A percentile compares a stretch with the other conserved stretches of the same genome.
These are phyloP conservation scores for Amanita muscaria DNA, from an alignment of 768 basidiomycete species.

Conservation along the genomic window DNA sequence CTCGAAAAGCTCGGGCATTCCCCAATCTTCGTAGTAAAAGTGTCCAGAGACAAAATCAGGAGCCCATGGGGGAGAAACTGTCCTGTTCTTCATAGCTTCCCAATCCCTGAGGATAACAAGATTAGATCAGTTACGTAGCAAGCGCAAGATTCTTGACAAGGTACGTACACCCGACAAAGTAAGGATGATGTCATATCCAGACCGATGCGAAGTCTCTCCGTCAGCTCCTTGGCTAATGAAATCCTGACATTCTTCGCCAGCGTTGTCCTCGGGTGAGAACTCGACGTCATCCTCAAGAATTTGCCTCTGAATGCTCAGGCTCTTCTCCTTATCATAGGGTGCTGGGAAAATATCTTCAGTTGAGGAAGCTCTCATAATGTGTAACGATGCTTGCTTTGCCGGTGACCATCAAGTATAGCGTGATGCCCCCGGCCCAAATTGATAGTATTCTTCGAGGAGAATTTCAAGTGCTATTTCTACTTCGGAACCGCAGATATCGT, in stretches of 20 bases:
- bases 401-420: conserved; percentile 64
- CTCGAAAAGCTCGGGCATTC: conserved; percentile 6
- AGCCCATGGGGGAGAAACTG: conserved; percentile 19
- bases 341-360: too few species aligned
- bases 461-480: conserved; percentile 27
- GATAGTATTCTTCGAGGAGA: conserved; percentile 16
- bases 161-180: conserved; percentile 23
- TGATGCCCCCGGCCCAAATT: conserved; percentile 57
- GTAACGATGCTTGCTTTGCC: conserved; percentile 31
- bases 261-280: conserved; percentile 17
- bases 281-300: conserved; percentile 17
- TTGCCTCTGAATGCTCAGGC: conserved; percentile 10
- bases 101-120: conserved; percentile 16
- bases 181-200: conserved; percentile 24
- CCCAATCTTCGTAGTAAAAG: conserved; percentile 11
- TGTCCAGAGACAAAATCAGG: conserved; percentile 15
- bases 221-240: conserved; percentile 21
- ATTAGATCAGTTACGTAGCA: not conserved
- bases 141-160: not conserved
- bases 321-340: conserved; percentile 13
- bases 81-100: conserved; percentile 17
- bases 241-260: conserved; percentile 18
- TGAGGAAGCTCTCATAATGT: not conserved
- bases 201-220: conserved; percentile 18
- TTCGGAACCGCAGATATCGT: conserved; percentile 21